Conservation (phyloP, 2,329 filamentous ascomycete species). For the Colletotrichum plurivorum region DNA sequence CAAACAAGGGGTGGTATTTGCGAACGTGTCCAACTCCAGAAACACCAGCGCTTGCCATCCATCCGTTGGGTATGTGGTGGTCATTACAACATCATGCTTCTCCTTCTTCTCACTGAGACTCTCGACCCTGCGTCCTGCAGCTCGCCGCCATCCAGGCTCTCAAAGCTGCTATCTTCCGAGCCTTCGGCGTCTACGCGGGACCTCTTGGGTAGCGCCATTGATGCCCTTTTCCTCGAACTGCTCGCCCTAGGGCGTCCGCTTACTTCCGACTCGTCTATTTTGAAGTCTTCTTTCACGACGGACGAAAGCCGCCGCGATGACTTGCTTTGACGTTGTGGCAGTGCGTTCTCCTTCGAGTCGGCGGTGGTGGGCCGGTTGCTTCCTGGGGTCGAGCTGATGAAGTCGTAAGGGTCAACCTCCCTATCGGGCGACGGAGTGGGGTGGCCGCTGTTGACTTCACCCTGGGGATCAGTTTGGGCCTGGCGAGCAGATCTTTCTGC, state of each 20-base stretch:
- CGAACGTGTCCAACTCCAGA: constrained; percentile 36
- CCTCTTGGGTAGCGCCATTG: constrained; percentile 56
- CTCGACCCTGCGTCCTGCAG: constrained; percentile 40
- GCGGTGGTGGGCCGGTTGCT: constrained; percentile 40
- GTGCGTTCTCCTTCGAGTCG: constrained; percentile 47
- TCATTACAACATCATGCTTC: constrained; percentile 73
- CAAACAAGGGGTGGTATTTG: constrained; percentile 37
- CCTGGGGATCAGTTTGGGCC: not conserved
- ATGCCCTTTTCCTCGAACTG: constrained; percentile 56
- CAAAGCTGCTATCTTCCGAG: constrained; percentile 50
- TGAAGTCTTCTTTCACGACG: constrained; percentile 52
- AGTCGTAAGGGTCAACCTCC: constrained; percentile 67
- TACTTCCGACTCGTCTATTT: constrained; percentile 46
- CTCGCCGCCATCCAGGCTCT: constrained; percentile 27
- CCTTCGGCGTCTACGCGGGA: constrained; percentile 46
- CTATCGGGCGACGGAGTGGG: constrained; percentile 5
- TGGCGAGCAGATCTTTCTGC: constrained; percentile 20
- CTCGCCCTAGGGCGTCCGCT: constrained; percentile 45
- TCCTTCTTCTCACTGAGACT: constrained; percentile 62
- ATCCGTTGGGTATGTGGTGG: constrained; percentile 25
- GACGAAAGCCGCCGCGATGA: constrained; percentile 57
- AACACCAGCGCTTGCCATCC: constrained; percentile 35
- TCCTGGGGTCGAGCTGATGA: constrained; percentile 62
- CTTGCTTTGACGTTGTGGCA: constrained; percentile 49
- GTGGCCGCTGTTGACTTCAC: not conserved